phyloP scores from a whole-genome alignment of 345 rosid species.

The Melaleuca quinquenervia region DNA sequence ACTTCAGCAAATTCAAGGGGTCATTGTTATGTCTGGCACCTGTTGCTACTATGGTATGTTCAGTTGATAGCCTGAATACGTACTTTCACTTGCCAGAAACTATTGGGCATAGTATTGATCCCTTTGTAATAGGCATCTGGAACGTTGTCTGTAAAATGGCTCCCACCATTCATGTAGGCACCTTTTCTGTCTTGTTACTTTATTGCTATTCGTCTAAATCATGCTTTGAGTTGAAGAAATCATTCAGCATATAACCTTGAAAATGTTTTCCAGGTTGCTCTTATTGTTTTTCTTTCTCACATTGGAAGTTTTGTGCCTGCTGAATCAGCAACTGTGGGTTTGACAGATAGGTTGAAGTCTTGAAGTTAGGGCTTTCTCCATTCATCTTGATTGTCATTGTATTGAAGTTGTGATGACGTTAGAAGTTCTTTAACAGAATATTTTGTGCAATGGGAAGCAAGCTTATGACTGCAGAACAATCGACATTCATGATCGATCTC shows the following conservation, averaged over 20 bases:
- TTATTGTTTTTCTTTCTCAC: conserved; percentile 91
- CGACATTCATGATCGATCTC: conserved; percentile 94
- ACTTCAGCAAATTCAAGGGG: neutral
- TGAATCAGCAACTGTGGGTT: conserved; percentile 84
- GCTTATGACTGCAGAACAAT: conserved; percentile 83
- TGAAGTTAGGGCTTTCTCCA: conserved; percentile 6
- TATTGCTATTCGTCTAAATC: neutral
- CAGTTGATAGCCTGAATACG: neutral
- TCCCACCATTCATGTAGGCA: neutral
- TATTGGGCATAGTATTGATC: neutral
- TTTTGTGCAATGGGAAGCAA: conserved; percentile 95
- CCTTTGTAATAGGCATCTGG: neutral
- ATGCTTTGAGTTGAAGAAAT: neutral
- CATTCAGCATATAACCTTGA: neutral
- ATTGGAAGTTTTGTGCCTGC: conserved; percentile 99
- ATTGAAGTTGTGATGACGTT: conserved; percentile 1
- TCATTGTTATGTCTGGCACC: neutral
- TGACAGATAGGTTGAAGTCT: conserved; percentile 71
- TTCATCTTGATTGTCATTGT: neutral
- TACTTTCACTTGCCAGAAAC: neutral
- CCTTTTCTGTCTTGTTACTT: neutral
- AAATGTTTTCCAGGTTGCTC: conserved; percentile 58
- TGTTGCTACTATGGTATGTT: neutral
- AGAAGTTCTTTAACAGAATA: conserved; percentile 40
- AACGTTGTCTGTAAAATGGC: neutral